Conservation (phyloP, 345 rosid species). For the Leavenworthia alabamica region DNA sequence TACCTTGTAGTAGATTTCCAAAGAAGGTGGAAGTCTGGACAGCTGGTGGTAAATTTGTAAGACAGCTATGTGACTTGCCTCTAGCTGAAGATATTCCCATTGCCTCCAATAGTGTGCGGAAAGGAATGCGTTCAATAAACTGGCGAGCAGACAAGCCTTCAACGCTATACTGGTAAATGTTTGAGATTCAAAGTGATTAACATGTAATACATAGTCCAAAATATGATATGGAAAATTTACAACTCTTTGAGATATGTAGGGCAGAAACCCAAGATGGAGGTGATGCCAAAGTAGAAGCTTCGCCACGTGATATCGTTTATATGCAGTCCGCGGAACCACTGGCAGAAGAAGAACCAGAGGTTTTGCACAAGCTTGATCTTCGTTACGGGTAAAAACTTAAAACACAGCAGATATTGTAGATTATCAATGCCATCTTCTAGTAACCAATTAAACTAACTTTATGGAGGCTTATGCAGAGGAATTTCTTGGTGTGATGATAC, state of each 20-base stretch:
- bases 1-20: slow-evolving; percentile 95
- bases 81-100: slow-evolving; percentile 96
- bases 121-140: slow-evolving; percentile 83
- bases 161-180: slow-evolving; percentile 66
- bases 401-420: neutral
- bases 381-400: slow-evolving; percentile 71
- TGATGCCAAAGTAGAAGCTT: slow-evolving; percentile 88
- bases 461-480: slow-evolving; percentile 45
- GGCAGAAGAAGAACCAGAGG: slow-evolving; percentile 69
- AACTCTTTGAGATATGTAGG: slow-evolving; percentile 46
- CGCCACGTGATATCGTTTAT: slow-evolving; percentile 89
- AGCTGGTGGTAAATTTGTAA: slow-evolving; percentile 62
- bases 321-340: slow-evolving; percentile 66
- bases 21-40: slow-evolving; percentile 89
- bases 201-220: neutral
- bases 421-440: slow-evolving; percentile 6
- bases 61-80: slow-evolving; percentile 83
- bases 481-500: slow-evolving; percentile 96
- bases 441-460: neutral
- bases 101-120: slow-evolving; percentile 77
- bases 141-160: slow-evolving; percentile 99
- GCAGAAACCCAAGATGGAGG: slow-evolving; percentile 98
- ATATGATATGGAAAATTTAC: neutral
- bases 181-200: neutral
- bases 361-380: slow-evolving; percentile 88